These are phyloP conservation scores for Chlamydomonas asymmetrica DNA, from an alignment of 139 green algal genomes.

Conservation along the genomic window DNA sequence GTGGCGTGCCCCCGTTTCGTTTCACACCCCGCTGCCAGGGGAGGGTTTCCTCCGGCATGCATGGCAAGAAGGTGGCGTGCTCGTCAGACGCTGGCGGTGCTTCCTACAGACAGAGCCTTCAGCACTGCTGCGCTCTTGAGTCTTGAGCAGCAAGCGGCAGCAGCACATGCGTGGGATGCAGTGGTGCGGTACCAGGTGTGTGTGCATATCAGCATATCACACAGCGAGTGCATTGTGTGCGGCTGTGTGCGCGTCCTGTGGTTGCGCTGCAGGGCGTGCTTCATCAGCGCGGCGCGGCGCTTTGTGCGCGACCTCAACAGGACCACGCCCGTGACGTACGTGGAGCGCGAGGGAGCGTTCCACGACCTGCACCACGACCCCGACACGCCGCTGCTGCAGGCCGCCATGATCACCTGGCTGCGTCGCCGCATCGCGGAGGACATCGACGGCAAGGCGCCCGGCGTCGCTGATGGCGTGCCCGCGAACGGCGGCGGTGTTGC, in stretches of 20 bases:
- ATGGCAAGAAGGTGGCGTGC: neutral
- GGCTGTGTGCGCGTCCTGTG: neutral
- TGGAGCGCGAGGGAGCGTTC: conserved; percentile 11
- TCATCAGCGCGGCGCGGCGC: too few species aligned
- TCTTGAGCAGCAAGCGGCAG: too few species aligned
- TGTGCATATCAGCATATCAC: neutral
- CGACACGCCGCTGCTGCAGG: conserved; percentile 13
- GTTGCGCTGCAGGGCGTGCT: neutral
- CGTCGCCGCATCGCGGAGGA: neutral
- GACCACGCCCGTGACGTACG: neutral
- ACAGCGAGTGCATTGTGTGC: neutral
- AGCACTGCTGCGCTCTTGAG: too few species aligned
- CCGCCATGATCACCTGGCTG: neutral
- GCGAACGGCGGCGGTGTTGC: too few species aligned
- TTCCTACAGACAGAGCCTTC: too few species aligned
- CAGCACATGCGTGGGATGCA: too few species aligned
- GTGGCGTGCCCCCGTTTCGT: neutral
- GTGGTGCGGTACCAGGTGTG: too few species aligned
- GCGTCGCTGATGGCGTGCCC: too few species aligned
- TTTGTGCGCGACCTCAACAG: too few species aligned
- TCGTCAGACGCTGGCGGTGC: too few species aligned
- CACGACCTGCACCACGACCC: conserved; percentile 33
- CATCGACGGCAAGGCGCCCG: too few species aligned
- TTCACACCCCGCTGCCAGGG: neutral
- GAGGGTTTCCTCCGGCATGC: neutral